These are phyloP conservation scores for Salix exigua DNA, from an alignment of 345 rosid species.

Conservation along the genomic window DNA sequence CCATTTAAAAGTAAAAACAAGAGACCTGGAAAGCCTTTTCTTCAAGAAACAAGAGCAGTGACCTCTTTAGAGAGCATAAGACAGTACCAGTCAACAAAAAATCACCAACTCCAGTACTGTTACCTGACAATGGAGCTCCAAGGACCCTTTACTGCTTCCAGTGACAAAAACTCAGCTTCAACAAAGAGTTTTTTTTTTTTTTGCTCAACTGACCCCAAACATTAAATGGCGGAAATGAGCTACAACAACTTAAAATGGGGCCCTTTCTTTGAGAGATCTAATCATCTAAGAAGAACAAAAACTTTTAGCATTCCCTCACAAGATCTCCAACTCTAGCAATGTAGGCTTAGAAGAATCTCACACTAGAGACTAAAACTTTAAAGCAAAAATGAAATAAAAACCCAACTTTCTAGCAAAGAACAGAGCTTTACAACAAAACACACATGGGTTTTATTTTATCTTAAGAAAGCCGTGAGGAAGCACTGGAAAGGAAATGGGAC, in stretches of 20 bases:
- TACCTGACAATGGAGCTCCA: conserved; percentile 26
- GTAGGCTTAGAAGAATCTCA: conserved; percentile 27
- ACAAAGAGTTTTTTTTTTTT: conserved; percentile 31
- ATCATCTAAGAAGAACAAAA: not conserved
- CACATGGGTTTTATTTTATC: conserved; percentile 14
- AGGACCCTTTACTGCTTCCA: conserved; percentile 24
- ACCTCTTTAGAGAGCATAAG: not conserved
- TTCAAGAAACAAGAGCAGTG: conserved; percentile 3
- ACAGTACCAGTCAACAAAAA: not conserved
- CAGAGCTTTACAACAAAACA: conserved; percentile 5
- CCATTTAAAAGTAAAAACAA: not conserved
- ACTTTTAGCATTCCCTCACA: conserved; percentile 34
- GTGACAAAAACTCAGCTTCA: conserved; percentile 19
- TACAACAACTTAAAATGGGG: conserved; percentile 20
- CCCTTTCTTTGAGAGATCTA: conserved; percentile 37
- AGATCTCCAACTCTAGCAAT: conserved; percentile 44
- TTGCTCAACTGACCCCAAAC: conserved; percentile 23
- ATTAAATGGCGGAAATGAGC: conserved; percentile 37
- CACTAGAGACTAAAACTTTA: conserved; percentile 32
- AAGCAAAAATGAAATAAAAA: conserved; percentile 14
- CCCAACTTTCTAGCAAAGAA: conserved; percentile 12
- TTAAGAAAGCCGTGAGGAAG: not conserved
- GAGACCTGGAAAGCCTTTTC: conserved; percentile 2
- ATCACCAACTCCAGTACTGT: conserved; percentile 1
- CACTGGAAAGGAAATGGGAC: conserved; percentile 8